A percentile compares a stretch with the other conserved stretches of the same genome.
These are phyloP conservation scores for Scolecobasidium constrictum DNA, from an alignment of 2,329 filamentous ascomycete genomes.

Conservation along the genomic window DNA sequence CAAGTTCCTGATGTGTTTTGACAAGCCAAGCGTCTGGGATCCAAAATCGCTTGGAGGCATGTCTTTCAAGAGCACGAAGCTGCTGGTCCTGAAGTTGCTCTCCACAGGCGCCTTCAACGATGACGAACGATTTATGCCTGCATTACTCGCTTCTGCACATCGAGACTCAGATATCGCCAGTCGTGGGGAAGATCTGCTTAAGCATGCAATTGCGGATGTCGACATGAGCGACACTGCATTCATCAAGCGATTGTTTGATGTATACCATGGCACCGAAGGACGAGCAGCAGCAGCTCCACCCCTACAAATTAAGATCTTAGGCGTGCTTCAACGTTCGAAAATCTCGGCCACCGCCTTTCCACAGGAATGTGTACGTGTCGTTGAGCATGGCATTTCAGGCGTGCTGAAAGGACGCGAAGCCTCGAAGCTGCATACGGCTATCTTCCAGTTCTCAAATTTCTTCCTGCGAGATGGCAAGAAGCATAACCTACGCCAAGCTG, in stretches of 20 bases:
- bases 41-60: constrained; percentile 48
- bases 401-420: constrained; percentile 4
- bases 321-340: constrained; percentile 12
- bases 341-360: constrained; percentile 5
- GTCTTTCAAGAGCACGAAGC: constrained; percentile 59
- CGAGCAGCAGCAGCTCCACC: constrained; percentile 28
- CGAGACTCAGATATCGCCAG: constrained; percentile 69
- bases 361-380: not conserved
- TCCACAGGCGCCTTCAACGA: constrained; percentile 80
- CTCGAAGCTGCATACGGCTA: constrained; percentile 5
- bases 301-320: constrained; percentile 67
- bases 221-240: constrained; percentile 59
- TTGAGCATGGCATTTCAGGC: constrained; percentile 2
- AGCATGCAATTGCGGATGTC: constrained; percentile 56
- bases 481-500: constrained; percentile 52
- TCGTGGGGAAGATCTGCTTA: constrained; percentile 83
- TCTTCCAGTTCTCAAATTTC: constrained; percentile 61
- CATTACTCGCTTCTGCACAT: constrained; percentile 73
- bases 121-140: constrained; percentile 70
- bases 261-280: constrained; percentile 55
- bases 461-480: constrained; percentile 62
- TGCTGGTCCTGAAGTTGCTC: constrained; percentile 58
- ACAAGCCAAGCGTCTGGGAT: constrained; percentile 60
- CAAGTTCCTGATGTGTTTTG: constrained; percentile 54
- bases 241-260: constrained; percentile 55